Percentiles rank a stretch among this genome's conserved stretches.
phyloP scores from a whole-genome alignment of 352 stramenopile species.

The Vaucheria bursata region DNA sequence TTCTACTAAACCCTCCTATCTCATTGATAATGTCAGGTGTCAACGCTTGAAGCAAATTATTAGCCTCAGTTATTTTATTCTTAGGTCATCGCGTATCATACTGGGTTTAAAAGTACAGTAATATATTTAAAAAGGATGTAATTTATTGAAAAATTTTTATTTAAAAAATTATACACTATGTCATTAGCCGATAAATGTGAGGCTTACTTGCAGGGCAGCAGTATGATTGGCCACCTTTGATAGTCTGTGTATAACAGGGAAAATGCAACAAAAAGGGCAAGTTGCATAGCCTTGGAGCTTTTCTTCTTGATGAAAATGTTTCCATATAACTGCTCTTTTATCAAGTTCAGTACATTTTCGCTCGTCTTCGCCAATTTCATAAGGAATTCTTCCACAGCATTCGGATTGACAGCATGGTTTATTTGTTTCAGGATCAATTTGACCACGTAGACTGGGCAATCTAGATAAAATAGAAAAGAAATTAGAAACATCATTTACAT shows the following conservation, averaged over 20 bases:
- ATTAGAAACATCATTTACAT: background rate
- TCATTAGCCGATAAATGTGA: background rate
- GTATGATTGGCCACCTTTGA: slow-evolving; percentile 53
- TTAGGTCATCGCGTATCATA: background rate
- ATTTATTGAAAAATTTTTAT: background rate
- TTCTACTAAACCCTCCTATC: slow-evolving; percentile 30
- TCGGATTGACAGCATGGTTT: slow-evolving; percentile 12
- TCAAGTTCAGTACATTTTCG: slow-evolving; percentile 3
- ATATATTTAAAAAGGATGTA: background rate
- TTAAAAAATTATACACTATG: background rate
- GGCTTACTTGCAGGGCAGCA: slow-evolving; percentile 42
- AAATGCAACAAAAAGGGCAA: slow-evolving; percentile 50
- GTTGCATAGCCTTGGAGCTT: slow-evolving; percentile 38
- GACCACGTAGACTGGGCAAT: background rate
- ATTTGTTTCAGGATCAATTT: background rate
- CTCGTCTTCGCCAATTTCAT: slow-evolving; percentile 12
- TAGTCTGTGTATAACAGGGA: slow-evolving; percentile 44
- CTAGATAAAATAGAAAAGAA: background rate
- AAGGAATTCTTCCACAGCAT: slow-evolving; percentile 14
- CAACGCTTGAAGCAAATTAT: too few relatives aligned
- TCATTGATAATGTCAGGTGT: too few relatives aligned
- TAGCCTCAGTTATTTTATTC: background rate
- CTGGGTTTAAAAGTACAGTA: background rate
- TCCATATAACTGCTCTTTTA: background rate
- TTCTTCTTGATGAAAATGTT: slow-evolving; percentile 4